Percentiles rank a stretch among this genome's conserved stretches.
Evolutionary conservation across 345 rosid genomes (phyloP).

Genomic region (Syzygium aqueum): DNA sequence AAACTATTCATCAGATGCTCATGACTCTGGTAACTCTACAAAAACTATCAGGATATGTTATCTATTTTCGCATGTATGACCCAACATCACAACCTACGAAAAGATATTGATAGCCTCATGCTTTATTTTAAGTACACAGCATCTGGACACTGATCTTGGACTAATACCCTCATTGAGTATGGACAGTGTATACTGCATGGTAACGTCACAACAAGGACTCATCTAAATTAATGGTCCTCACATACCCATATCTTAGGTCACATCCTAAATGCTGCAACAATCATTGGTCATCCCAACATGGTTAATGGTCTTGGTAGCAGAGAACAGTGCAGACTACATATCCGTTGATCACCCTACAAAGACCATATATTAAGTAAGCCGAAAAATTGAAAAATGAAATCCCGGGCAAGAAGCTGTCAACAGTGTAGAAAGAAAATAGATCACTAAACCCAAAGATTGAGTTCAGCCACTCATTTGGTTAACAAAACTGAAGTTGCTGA

Average conservation of each 20-base stretch:
- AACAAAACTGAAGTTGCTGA: neutral
- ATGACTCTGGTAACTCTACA: neutral
- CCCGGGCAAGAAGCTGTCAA: neutral
- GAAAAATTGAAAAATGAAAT: neutral
- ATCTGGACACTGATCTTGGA: neutral
- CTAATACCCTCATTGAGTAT: neutral
- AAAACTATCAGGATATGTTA: neutral
- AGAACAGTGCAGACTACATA: neutral
- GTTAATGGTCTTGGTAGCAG: neutral
- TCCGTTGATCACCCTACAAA: neutral
- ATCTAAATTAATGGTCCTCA: neutral
- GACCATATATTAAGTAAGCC: neutral
- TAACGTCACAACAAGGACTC: neutral
- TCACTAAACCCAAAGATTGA: neutral
- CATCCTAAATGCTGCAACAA: neutral
- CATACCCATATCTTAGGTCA: neutral
- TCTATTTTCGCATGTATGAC: neutral
- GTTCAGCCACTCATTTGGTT: neutral
- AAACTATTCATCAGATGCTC: neutral
- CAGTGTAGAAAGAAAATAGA: neutral
- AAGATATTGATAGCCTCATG: neutral
- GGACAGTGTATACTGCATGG: neutral
- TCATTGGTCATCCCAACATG: neutral
- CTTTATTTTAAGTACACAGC: neutral
- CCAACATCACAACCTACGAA: neutral